Conservation (phyloP, 1,139 yeast genomes). For the Saccharomyces hybrid region DNA sequence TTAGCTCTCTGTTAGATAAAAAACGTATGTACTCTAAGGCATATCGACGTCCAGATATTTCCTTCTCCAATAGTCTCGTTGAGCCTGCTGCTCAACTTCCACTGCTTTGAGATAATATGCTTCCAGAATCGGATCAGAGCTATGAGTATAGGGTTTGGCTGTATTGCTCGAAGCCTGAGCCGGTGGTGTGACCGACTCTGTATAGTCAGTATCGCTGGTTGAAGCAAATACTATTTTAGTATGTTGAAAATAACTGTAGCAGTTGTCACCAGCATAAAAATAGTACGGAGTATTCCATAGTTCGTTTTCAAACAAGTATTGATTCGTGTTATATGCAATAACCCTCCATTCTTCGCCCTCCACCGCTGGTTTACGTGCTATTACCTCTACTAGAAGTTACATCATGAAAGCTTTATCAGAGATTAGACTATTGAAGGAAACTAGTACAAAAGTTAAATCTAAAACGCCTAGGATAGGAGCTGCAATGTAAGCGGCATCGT, state of each 20-base stretch:
- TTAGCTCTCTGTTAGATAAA: no score
- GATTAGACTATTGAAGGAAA: background rate
- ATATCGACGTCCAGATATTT: background rate
- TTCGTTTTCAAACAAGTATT: background rate
- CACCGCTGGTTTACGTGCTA: background rate
- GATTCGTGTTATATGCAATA: background rate
- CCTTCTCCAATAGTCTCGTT: background rate
- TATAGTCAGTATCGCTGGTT: no score
- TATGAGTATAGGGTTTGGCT: background rate
- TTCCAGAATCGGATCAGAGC: background rate
- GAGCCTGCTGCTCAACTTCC: background rate
- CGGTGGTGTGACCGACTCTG: background rate
- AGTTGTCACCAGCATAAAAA: no score
- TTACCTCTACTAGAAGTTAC: background rate
- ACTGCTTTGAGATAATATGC: background rate
- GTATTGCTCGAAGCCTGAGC: background rate
- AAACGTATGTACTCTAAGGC: background rate
- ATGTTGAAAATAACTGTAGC: no score
- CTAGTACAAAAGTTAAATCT: no score
- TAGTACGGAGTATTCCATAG: background rate
- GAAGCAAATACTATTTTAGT: no score
- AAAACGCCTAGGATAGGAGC: no score
- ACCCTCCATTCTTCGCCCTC: background rate
- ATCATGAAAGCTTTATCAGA: background rate
- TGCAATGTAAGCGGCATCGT: background rate